Evolutionary conservation across 2,329 filamentous ascomycete species (phyloP).

Genomic region (Trichoderma simmonsii): DNA sequence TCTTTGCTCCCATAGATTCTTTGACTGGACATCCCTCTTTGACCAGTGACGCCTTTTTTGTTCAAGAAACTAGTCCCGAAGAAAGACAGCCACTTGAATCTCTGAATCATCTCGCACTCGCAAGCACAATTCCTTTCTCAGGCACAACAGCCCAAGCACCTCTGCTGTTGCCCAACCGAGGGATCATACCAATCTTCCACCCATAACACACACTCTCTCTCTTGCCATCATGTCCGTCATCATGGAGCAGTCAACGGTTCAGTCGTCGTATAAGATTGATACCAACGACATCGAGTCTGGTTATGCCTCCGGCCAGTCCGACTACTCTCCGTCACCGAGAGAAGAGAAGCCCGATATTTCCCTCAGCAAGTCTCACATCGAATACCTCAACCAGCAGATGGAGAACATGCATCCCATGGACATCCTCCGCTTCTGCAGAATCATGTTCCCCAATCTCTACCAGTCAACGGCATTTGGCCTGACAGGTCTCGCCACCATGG

Average conservation of each 20-base stretch:
- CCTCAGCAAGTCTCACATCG: constrained; percentile 83
- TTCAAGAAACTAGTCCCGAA: background rate
- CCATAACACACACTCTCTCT: background rate
- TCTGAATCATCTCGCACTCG: background rate
- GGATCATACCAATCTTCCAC: background rate
- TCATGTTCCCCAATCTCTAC: constrained; percentile 84
- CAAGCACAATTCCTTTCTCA: background rate
- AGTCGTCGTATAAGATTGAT: constrained; percentile 41
- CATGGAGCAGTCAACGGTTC: constrained; percentile 40
- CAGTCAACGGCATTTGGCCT: constrained; percentile 82
- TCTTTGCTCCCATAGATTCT: background rate
- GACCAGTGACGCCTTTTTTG: background rate
- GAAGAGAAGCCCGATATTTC: constrained; percentile 62
- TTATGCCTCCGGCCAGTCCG: constrained; percentile 62
- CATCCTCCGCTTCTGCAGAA: constrained; percentile 87
- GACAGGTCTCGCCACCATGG: constrained; percentile 76
- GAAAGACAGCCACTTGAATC: background rate
- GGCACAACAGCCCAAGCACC: background rate
- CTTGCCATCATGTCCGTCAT: constrained; percentile 31
- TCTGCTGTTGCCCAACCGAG: background rate
- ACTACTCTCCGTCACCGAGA: constrained; percentile 37
- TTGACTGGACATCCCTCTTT: background rate
- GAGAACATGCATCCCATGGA: constrained; percentile 86
- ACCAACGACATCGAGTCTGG: constrained; percentile 68
- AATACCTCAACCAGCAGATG: constrained; percentile 86